Percentiles rank a stretch among this genome's conserved stretches.
These are phyloP conservation scores for Rhodotorula toruloides DNA, from an alignment of 768 basidiomycete species.

Conservation along the genomic window DNA sequence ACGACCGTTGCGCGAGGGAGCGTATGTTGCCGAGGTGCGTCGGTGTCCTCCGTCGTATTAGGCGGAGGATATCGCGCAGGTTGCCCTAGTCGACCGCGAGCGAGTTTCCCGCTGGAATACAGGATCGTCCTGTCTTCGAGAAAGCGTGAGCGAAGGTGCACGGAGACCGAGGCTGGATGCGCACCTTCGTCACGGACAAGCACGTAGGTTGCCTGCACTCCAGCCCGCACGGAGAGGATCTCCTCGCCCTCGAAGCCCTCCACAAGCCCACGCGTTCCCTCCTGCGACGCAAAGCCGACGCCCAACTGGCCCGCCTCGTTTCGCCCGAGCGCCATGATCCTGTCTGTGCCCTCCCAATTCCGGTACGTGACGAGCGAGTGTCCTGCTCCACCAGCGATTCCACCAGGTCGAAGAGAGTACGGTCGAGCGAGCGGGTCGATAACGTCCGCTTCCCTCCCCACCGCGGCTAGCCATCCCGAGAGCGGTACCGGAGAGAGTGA, in stretches of 20 bases:
- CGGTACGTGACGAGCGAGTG: slow-evolving; percentile 24
- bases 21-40: slow-evolving; percentile 15
- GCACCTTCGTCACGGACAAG: slow-evolving; percentile 14
- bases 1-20: slow-evolving; percentile 10
- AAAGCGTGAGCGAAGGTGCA: neutral
- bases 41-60: neutral
- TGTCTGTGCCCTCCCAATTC: slow-evolving; percentile 9
- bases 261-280: slow-evolving; percentile 30
- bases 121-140: slow-evolving; percentile 16
- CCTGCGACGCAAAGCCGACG: slow-evolving; percentile 28
- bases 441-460: slow-evolving; percentile 26
- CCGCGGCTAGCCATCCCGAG: slow-evolving; percentile 22
- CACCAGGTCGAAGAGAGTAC: neutral
- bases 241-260: slow-evolving; percentile 35
- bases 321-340: slow-evolving; percentile 25
- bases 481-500: slow-evolving; percentile 14
- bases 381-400: neutral
- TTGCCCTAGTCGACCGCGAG: slow-evolving; percentile 24
- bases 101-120: slow-evolving; percentile 22
- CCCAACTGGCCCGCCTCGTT: slow-evolving; percentile 33
- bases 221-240: neutral
- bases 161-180: too few relatives aligned
- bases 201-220: slow-evolving; percentile 20
- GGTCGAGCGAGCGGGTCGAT: neutral
- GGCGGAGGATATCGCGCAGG: slow-evolving; percentile 2